Evolutionary conservation across 352 stramenopile genomes (phyloP).

Genomic region (Globisporangium canariense): DNA sequence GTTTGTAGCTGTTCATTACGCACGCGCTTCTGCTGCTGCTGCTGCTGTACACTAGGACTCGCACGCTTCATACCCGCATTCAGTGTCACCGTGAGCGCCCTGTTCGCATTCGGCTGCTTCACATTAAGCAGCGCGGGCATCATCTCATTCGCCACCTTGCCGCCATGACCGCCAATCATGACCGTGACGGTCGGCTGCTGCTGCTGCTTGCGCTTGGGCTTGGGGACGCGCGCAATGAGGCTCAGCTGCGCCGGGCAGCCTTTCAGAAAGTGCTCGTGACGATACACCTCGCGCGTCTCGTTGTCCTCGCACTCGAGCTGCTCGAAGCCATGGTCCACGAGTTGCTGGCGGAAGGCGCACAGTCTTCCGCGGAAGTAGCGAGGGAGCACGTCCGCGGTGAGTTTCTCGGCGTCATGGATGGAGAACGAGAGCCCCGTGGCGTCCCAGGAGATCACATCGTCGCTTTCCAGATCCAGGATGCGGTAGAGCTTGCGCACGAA

Average conservation of each 20-base stretch:
- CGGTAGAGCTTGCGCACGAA: constrained; percentile 84
- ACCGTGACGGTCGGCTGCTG: not conserved
- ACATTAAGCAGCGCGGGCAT: constrained; percentile 11
- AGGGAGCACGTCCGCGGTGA: constrained; percentile 58
- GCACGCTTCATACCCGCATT: constrained; percentile 24
- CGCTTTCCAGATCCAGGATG: constrained; percentile 72
- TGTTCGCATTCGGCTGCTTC: not conserved
- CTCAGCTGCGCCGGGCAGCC: constrained; percentile 48
- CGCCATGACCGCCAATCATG: not conserved
- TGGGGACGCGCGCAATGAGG: constrained; percentile 45
- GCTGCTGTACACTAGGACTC: constrained; percentile 10
- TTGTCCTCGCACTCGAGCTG: constrained; percentile 60
- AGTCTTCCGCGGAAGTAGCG: constrained; percentile 69
- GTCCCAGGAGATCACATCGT: constrained; percentile 61
- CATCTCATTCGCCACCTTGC: not conserved
- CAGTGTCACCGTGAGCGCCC: constrained; percentile 50
- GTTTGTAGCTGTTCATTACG: constrained; percentile 9
- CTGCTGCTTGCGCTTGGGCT: constrained; percentile 6
- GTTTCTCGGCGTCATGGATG: constrained; percentile 52
- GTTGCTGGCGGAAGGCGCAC: constrained; percentile 71
- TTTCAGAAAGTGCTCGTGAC: constrained; percentile 50
- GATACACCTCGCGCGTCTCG: constrained; percentile 48
- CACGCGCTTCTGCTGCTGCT: constrained; percentile 12
- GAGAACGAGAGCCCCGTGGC: constrained; percentile 53
- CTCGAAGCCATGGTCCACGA: constrained; percentile 70